Percentiles rank a stretch among this genome's conserved stretches.
Conservation (phyloP, 768 basidiomycete species). For the Gyrodon lividus region DNA sequence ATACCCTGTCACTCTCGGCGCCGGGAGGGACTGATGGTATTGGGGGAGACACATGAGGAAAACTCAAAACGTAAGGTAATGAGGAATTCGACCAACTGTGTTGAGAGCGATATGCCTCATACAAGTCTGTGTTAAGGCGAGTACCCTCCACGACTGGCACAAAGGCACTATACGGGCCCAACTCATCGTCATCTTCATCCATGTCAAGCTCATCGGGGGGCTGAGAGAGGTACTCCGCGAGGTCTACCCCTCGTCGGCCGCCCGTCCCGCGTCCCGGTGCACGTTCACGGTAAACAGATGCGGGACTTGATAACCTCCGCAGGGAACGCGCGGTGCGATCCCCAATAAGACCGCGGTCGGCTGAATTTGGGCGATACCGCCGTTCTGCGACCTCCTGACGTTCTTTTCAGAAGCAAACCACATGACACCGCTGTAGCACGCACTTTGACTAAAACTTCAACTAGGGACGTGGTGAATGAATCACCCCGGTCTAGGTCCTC, state of each 20-base stretch:
- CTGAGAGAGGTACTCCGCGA: conserved; percentile 51
- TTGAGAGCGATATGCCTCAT: conserved; percentile 58
- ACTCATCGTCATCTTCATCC: conserved; percentile 69
- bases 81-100: conserved; percentile 30
- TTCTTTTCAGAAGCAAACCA: conserved; percentile 1
- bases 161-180: conserved; percentile 41
- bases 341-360: conserved; percentile 61
- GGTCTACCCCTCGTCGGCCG: conserved; percentile 33
- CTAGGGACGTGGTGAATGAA: conserved; percentile 71
- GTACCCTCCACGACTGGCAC: conserved; percentile 46
- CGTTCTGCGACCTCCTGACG: conserved; percentile 76
- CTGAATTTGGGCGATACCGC: conserved; percentile 47
- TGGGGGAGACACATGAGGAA: conserved; percentile 27
- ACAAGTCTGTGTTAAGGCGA: conserved; percentile 58
- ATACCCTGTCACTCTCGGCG: conserved; percentile 20
- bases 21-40: conserved; percentile 26
- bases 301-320: conserved; percentile 51
- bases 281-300: conserved; percentile 54
- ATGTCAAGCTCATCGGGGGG: conserved; percentile 57
- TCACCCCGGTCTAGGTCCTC: conserved; percentile 77
- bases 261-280: conserved; percentile 37
- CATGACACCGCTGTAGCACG: conserved; percentile 17
- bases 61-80: conserved; percentile 21
- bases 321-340: conserved; percentile 66
- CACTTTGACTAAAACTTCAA: conserved; percentile 80